Evolutionary conservation across 2,329 filamentous ascomycete species (phyloP), one percentile per base, ranked within the genome.

Genomic region (Anisogramma anomala): DNA sequence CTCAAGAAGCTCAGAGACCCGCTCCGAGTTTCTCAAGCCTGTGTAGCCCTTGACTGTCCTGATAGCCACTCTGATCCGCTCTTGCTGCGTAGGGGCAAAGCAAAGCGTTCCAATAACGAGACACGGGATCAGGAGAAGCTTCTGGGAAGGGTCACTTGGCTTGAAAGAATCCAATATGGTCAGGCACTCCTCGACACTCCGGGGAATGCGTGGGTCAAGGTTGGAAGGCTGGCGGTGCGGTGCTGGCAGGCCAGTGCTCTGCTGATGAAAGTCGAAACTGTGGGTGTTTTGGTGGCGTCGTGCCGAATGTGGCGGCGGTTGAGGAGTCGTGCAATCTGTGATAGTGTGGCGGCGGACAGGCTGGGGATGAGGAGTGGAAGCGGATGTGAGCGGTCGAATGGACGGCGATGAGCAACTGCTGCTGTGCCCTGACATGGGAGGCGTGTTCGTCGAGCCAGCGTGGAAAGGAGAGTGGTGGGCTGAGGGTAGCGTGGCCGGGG

Each of bases 41-140:
- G 74, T 79, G 50, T 79, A 80, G 1, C 66, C 68, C 30, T 69
- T 67, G 5, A 78, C 66, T 0, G 63, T 63, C 32, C 60, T 62
- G 37, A 79, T 55, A 1, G 72, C 68, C 2, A 58, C 57, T 3
- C 69, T 61, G 6, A 79, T 60, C 10, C 71, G 63, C n/a, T 68
- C 63, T 37, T 72, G 70, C 47, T 78, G 72, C 2, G 55, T 48
- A 0, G 62, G 58, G 2, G 68, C 63, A 49, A 79, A 77, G 45
- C 71, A 73, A 0, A 73, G 69, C n/a, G 71, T 73, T 17, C 76
- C 76, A 30, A 79, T 68, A 1, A 80, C 57, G 18, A 79, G 66
- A 41, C 73, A 75, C 0, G 76, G 76, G 11, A 79, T 68, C 15
- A 80, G 58, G 0, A 79, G 62, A 3, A 80, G 59, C 0, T 73